Base-by-base conservation (phyloP, 2,329 filamentous ascomycete species). In the Raffaelea albimanens region DNA sequence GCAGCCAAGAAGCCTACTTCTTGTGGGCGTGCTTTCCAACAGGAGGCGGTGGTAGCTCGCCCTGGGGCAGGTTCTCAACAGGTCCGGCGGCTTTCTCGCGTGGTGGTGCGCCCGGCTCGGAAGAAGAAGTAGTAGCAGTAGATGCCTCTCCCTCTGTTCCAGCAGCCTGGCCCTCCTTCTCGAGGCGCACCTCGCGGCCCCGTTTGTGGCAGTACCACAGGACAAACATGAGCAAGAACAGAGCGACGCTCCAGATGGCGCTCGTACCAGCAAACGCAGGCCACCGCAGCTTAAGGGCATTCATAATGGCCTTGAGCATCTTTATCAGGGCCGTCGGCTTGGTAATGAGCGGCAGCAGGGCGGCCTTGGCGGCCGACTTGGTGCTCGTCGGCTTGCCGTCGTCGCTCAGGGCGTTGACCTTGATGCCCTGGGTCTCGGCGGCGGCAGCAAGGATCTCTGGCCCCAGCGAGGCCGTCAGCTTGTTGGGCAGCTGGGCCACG, bases 141-240 rank as follows among this genome's bases (percentile, higher is more conserved):
- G n/a, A n/a, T n/a, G n/a, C 25, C 25, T 29, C 25, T 29, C 13
- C 25, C 25, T 29, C 25, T 1, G 36, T 43, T 8, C n/a, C 42
- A 0, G 31, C 50, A 4, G 42, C 50, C 2, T 31, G 25, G 3
- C 48, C 53, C 58, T 79, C 75, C 44, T 63, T 55, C 40, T 58
- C 78, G 60, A 97, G 76, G 44, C 93, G 79, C 7, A 82, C 82
- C 68, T 98, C 91, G 40, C 81, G 81, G 36, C 93, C 93, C 46
- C 93, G 85, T 70, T 97, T 97, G 67, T 97, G 85, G 68, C 90
- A 97, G 68, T 97, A 98, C 90, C 91, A 98, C 58, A 97, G 82
- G 40, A 95, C 87, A 61, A 95, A 93, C 48, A 98, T 76, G 16
- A 97, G 75, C 47, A 97, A 72, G 59, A 94, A 95, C 2, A 97